Evolutionary conservation across 1,284 basidiomycete genomes (phyloP), one percentile per base, ranked within the genome.

Genomic region (Phlebopus sp.): DNA sequence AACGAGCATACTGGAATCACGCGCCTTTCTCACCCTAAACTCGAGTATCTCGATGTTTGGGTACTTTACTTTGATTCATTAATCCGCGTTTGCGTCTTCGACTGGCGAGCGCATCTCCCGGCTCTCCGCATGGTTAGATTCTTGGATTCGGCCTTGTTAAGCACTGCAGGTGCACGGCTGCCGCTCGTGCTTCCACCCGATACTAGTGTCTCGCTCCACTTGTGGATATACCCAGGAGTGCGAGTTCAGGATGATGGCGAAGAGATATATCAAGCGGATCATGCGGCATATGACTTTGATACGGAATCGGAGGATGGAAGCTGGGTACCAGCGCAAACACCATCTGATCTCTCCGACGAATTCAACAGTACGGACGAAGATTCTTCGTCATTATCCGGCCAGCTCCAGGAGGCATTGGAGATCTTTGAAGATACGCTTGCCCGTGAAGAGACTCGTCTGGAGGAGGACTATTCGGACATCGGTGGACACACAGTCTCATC

Each of bases 171-270:
- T 5, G 11, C 23, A 6, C 31, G 14, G 9, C 34, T 29, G 11
- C 43, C 30, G 19, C n/a, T 47, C 23, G 9, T 46, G 27, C 47
- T 47, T 17, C 46, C 46, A 15, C 37, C 37, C n/a, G 9, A 19
- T 6, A 19, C 7, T 2, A 8, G 5, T 4, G 6, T n/a, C n/a
- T 25, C 27, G 10, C 2, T 9, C 41, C 41, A 17, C 41, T 17
- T 13, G 19, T 46, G 41, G 41, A 11, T 6, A 17, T 46, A 30
- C 31, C 19, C n/a, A 19, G 44, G 44, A 5, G 17, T 45, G 7
- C 15, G 19, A 13, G 18, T 46, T 5, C 21, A 31, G 5, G 1
- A 44, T 29, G 14, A 15, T 9, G 19, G 17, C 5, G 42, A 23
- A 13, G n/a, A 21, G 4, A 44, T 44, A 30, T 27, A 21, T 15